A percentile compares a stretch with the other conserved stretches of the same genome.
These are phyloP conservation scores for Lantana camara DNA, from an alignment of 257 asterid genomes.

Conservation along the genomic window DNA sequence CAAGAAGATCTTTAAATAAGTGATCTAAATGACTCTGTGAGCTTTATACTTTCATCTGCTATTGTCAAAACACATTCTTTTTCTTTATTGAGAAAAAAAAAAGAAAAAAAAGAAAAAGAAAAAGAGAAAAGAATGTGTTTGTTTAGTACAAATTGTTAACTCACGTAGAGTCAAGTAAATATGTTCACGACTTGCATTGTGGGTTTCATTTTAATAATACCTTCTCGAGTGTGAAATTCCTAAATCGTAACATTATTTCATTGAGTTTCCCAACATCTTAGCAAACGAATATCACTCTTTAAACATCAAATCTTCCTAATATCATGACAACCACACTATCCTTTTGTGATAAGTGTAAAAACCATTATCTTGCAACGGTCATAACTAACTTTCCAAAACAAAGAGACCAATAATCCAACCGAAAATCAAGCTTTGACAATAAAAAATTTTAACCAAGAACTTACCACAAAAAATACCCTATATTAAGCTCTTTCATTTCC, in stretches of 20 bases:
- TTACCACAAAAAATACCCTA: conserved; percentile 26
- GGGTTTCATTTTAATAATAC: too few relatives aligned
- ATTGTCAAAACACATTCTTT: too few relatives aligned
- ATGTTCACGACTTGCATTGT: too few relatives aligned
- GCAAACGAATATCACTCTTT: neutral
- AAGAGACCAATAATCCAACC: conserved; percentile 16
- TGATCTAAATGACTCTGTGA: neutral
- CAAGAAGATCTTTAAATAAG: neutral
- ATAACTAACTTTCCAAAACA: conserved; percentile 33
- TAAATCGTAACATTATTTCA: too few relatives aligned
- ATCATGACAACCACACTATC: neutral
- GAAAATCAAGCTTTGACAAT: conserved; percentile 28
- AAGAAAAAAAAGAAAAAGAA: too few relatives aligned
- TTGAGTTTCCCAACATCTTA: neutral
- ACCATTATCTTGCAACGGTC: conserved; percentile 18
- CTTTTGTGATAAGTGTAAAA: neutral
- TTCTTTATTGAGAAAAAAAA: too few relatives aligned
- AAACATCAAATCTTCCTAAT: neutral
- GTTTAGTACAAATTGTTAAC: neutral
- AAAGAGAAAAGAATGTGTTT: too few relatives aligned
- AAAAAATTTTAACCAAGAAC: conserved; percentile 25
- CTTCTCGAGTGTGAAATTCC: too few relatives aligned
- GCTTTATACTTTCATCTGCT: neutral
- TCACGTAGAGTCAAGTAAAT: neutral
- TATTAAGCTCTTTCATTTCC: conserved; percentile 28